Evolutionary conservation across 176 grass and related monocot genomes (phyloP).

Genomic region (Hsuehochloa calcarea): DNA sequence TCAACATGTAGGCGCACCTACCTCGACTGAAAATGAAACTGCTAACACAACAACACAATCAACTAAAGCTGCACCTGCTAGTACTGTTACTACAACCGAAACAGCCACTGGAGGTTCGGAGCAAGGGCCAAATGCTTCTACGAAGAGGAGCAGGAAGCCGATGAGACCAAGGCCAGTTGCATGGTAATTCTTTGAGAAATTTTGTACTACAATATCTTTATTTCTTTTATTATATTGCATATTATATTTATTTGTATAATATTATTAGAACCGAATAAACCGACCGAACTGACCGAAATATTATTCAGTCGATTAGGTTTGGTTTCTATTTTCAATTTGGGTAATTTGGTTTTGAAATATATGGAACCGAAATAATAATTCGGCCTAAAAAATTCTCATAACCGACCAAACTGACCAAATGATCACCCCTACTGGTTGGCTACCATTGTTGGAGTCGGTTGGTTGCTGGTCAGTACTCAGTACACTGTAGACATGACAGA

Average conservation of each 20-base stretch:
- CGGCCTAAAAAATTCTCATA: background rate
- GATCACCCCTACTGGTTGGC: background rate
- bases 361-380: background rate
- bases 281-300: rapidly evolving
- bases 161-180: background rate
- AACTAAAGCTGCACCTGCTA: background rate
- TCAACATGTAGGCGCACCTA: background rate
- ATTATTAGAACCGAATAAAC: background rate
- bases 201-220: background rate
- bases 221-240: background rate
- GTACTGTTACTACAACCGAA: background rate
- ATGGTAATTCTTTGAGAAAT: background rate
- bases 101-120: background rate
- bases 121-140: background rate
- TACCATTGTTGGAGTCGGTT: too few species aligned
- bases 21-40: background rate
- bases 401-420: background rate
- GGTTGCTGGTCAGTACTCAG: too few species aligned
- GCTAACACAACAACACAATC: background rate
- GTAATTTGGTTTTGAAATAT: background rate
- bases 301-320: background rate
- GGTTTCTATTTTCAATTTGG: background rate
- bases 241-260: background rate
- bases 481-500: too few species aligned
- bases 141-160: background rate